These are phyloP conservation scores for Furcasterigmium sp. DNA, from an alignment of 2,329 filamentous ascomycete species.

Conservation along the genomic window DNA sequence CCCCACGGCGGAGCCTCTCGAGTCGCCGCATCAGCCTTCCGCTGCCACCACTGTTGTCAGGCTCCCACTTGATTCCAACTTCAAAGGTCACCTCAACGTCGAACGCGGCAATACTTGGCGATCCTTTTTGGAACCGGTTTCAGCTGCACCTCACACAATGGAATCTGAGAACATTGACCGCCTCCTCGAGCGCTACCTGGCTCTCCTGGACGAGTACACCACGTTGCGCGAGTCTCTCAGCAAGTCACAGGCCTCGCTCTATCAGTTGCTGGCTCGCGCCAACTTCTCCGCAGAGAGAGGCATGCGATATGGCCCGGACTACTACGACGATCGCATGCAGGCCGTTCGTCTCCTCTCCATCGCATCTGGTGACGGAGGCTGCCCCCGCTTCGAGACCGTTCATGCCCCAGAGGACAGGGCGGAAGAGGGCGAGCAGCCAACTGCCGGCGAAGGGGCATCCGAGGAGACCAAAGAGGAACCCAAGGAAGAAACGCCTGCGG, in stretches of 20 bases:
- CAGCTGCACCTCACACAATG: slow-evolving; percentile 1
- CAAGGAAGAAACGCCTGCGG: slow-evolving; percentile 7
- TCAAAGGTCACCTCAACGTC: too few relatives aligned
- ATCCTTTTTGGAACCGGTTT: too few relatives aligned
- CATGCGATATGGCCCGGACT: slow-evolving; percentile 61
- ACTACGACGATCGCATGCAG: slow-evolving; percentile 71
- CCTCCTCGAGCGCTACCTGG: slow-evolving; percentile 61
- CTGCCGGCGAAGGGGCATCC: slow-evolving; percentile 3
- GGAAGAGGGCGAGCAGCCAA: background rate
- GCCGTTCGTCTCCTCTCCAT: slow-evolving; percentile 43
- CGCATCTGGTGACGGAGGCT: slow-evolving; percentile 6
- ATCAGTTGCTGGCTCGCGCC: slow-evolving; percentile 62
- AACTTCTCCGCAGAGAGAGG: slow-evolving; percentile 66
- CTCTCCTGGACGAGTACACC: slow-evolving; percentile 62
- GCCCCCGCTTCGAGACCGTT: slow-evolving; percentile 17
- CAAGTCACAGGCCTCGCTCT: slow-evolving; percentile 48
- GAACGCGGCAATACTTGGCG: too few relatives aligned
- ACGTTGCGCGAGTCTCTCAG: slow-evolving; percentile 49
- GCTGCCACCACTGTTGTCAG: too few relatives aligned
- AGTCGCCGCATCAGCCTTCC: too few relatives aligned
- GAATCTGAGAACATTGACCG: slow-evolving; percentile 45
- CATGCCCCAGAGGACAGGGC: slow-evolving; percentile 7
- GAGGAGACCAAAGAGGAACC: too few relatives aligned
- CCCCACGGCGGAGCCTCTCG: too few relatives aligned
- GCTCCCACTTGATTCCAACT: too few relatives aligned